Evolutionary conservation across 2,329 filamentous ascomycete genomes (phyloP).

Genomic region (Colletotrichum sp.): DNA sequence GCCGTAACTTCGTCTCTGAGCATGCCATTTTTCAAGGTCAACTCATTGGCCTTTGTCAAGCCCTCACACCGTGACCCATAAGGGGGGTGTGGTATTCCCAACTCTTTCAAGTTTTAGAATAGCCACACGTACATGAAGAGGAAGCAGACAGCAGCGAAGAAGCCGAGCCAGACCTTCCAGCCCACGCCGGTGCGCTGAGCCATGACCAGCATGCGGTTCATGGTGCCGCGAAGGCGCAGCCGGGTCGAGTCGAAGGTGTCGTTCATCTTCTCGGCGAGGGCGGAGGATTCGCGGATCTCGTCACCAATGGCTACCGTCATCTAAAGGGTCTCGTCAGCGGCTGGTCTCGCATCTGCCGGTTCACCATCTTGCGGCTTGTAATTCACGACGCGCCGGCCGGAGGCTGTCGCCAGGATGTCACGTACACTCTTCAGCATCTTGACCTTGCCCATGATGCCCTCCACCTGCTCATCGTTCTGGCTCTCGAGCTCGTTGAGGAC

Average conservation of each 20-base stretch:
- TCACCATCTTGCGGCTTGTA: neutral
- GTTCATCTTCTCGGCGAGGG: slow-evolving; percentile 94
- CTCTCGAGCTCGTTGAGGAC: slow-evolving; percentile 93
- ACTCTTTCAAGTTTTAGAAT: slow-evolving; percentile 55
- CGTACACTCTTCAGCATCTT: slow-evolving; percentile 86
- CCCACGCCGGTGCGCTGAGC: slow-evolving; percentile 91
- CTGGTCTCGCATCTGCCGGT: neutral
- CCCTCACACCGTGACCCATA: neutral
- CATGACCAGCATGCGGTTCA: slow-evolving; percentile 98
- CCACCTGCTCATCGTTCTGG: slow-evolving; percentile 90
- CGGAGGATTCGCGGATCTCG: slow-evolving; percentile 89
- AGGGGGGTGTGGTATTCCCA: neutral
- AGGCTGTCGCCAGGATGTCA: slow-evolving; percentile 24
- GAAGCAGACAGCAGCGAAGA: slow-evolving; percentile 82
- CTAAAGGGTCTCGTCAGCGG: slow-evolving; percentile 47
- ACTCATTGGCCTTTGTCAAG: neutral
- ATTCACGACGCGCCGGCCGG: neutral
- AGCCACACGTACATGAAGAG: slow-evolving; percentile 95
- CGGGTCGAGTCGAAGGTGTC: slow-evolving; percentile 89
- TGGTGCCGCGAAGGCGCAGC: slow-evolving; percentile 82
- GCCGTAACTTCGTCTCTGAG: neutral
- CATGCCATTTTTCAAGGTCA: neutral
- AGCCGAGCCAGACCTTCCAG: slow-evolving; percentile 92
- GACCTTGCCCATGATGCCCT: slow-evolving; percentile 91
- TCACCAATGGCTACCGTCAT: slow-evolving; percentile 93